phyloP scores from a whole-genome alignment of 345 rosid genomes.

The Aquilaria malaccensis region DNA sequence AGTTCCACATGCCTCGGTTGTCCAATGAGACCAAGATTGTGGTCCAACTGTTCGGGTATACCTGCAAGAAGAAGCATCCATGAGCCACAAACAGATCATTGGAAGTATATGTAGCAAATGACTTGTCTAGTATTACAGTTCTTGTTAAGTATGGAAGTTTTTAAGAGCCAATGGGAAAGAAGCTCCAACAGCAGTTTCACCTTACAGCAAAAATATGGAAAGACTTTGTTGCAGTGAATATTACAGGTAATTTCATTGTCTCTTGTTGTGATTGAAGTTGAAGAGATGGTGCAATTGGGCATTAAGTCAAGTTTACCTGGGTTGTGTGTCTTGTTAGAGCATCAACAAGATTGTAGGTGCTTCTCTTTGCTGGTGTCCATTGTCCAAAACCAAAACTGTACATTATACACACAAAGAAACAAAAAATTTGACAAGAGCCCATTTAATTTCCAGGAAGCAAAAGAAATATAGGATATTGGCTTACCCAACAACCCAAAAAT shows the following conservation, averaged over 20 bases:
- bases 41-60: conserved; percentile 84
- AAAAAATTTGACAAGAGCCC: conserved; percentile 8
- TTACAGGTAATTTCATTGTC: too few species aligned
- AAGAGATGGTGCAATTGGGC: too few species aligned
- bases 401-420: not conserved
- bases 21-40: conserved; percentile 67
- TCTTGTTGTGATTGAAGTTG: too few species aligned
- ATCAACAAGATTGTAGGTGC: conserved; percentile 62
- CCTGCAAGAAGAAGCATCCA: conserved; percentile 32
- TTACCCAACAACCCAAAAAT: conserved; percentile 92
- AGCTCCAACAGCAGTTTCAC: too few species aligned
- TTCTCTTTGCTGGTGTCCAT: conserved; percentile 52
- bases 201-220: too few species aligned
- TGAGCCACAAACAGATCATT: too few species aligned
- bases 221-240: too few species aligned
- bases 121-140: too few species aligned
- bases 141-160: too few species aligned
- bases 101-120: too few species aligned
- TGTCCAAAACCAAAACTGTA: conserved; percentile 71
- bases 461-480: conserved; percentile 11
- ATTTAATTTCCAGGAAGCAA: not conserved
- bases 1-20: conserved; percentile 97
- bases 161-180: too few species aligned
- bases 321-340: conserved; percentile 78
- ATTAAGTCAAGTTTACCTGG: conserved; percentile 41